Evolutionary conservation across 2,329 filamentous ascomycete species (phyloP).

Genomic region (Botrytis deweyae): DNA sequence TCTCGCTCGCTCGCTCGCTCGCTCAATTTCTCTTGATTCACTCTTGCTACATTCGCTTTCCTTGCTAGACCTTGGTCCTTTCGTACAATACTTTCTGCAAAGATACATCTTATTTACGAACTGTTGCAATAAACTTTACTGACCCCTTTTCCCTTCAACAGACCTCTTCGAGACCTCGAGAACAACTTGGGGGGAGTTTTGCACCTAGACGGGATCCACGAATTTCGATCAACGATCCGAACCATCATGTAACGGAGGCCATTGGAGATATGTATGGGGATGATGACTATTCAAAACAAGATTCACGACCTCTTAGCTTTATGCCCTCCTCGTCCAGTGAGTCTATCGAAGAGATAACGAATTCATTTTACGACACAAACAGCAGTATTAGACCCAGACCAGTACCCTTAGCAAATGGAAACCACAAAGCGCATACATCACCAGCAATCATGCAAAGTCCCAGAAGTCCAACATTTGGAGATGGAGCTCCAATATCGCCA

Average conservation of each 20-base stretch:
- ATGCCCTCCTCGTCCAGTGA: conserved; percentile 45
- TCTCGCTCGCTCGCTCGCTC: not conserved
- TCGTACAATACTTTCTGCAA: not conserved
- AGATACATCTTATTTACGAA: not conserved
- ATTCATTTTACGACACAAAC: conserved; percentile 34
- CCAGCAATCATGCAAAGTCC: conserved; percentile 37
- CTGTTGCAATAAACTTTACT: conserved; percentile 25
- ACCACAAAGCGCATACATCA: conserved; percentile 36
- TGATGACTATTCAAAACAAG: conserved; percentile 51
- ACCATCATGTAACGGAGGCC: conserved; percentile 73
- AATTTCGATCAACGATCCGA: conserved; percentile 61
- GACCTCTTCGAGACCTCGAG: conserved; percentile 41
- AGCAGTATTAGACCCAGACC: conserved; percentile 30
- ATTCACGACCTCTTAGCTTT: conserved; percentile 61
- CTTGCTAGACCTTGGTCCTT: not conserved
- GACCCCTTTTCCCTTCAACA: conserved; percentile 30
- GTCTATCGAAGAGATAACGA: conserved; percentile 38
- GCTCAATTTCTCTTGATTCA: conserved; percentile 3
- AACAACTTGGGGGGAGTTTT: conserved; percentile 40
- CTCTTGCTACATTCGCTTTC: not conserved
- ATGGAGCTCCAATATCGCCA: conserved; percentile 42
- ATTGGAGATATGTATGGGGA: conserved; percentile 73
- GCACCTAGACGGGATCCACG: conserved; percentile 38
- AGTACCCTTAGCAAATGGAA: conserved; percentile 34
- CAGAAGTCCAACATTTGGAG: conserved; percentile 36